Evolutionary conservation across 2,329 filamentous ascomycete species (phyloP).

Genomic region (Neofusicoccum sp.): DNA sequence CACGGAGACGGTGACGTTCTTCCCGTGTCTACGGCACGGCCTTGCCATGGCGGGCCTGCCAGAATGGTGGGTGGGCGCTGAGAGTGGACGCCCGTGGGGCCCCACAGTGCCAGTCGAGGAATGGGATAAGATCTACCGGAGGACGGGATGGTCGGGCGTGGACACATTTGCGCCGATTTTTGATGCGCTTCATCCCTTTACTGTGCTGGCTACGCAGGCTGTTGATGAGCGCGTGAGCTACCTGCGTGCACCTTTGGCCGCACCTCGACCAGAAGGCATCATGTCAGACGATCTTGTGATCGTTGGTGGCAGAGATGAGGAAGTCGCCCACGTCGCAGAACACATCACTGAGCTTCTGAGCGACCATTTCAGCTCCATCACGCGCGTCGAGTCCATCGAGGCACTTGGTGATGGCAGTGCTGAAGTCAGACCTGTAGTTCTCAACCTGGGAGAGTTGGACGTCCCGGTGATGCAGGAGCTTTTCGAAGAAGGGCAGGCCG

Average conservation of each 20-base stretch:
- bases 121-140: neutral
- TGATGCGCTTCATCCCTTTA: neutral
- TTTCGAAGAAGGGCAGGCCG: neutral
- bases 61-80: conserved; percentile 36
- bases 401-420: neutral
- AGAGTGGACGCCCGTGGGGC: conserved; percentile 28
- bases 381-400: neutral
- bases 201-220: conserved; percentile 21
- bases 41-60: conserved; percentile 23
- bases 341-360: neutral
- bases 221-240: conserved; percentile 21
- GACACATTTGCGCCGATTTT: neutral
- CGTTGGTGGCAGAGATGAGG: no score
- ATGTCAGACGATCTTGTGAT: no score
- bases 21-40: neutral
- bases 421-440: neutral
- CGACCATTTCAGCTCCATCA: neutral
- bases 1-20: conserved; percentile 36
- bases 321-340: neutral
- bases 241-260: conserved; percentile 18
- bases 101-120: conserved; percentile 21
- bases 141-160: neutral
- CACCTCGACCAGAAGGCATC: no score
- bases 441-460: neutral
- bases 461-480: neutral